Conservation (phyloP, 768 basidiomycete species). For the Russula brevipes region DNA sequence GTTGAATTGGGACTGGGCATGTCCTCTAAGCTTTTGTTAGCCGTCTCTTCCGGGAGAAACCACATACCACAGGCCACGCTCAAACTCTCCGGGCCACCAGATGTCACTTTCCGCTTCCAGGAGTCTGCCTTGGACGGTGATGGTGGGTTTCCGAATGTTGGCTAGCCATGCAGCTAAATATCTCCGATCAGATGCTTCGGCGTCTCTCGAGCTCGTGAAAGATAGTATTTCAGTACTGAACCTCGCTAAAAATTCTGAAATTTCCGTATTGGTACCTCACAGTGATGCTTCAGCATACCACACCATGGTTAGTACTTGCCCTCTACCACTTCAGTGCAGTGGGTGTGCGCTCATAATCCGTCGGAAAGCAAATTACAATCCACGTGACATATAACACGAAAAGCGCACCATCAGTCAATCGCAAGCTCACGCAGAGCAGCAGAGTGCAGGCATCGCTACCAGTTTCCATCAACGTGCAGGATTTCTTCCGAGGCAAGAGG, state of each 20-base stretch:
- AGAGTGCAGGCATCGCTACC: constrained; percentile 68
- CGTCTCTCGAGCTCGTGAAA: constrained; percentile 37
- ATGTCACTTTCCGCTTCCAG: constrained; percentile 42
- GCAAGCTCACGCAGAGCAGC: constrained; percentile 51
- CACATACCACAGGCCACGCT: constrained; percentile 49
- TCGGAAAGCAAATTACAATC: constrained; percentile 58
- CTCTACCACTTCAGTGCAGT: neutral
- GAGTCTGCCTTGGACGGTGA: constrained; percentile 39
- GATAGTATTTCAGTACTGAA: constrained; percentile 45
- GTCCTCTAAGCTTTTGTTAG: constrained; percentile 48
- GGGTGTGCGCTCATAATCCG: constrained; percentile 2
- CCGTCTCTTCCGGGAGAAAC: constrained; percentile 67
- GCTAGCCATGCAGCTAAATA: neutral
- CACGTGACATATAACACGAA: constrained; percentile 64
- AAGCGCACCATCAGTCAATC: constrained; percentile 45
- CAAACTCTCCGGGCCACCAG: constrained; percentile 50
- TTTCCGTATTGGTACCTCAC: constrained; percentile 59
- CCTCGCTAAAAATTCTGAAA: constrained; percentile 41
- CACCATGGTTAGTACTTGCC: constrained; percentile 48
- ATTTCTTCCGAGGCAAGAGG: constrained; percentile 89
- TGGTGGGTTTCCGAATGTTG: constrained; percentile 29
- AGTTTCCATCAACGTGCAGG: constrained; percentile 89
- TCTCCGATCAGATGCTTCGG: constrained; percentile 15
- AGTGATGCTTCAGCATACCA: constrained; percentile 57
- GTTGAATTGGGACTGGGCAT: constrained; percentile 60